phyloP scores from a whole-genome alignment of 768 basidiomycete genomes.

The Serendipita sp. region DNA sequence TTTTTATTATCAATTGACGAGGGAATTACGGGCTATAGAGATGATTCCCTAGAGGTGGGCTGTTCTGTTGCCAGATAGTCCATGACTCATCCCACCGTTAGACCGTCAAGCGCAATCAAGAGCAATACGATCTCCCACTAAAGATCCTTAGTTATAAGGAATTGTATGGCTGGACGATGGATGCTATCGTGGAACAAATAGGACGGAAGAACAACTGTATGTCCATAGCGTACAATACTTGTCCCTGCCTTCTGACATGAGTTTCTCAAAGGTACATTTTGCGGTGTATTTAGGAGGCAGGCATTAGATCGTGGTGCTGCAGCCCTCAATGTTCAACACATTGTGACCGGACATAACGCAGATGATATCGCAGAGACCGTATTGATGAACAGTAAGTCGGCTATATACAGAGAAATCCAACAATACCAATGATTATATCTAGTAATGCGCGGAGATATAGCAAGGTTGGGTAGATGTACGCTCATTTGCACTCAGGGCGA shows the following conservation, averaged over 20 bases:
- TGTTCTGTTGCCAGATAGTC: not conserved
- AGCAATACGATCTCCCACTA: conserved; percentile 86
- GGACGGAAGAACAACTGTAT: conserved; percentile 91
- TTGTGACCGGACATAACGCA: conserved; percentile 97
- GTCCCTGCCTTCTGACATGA: not conserved
- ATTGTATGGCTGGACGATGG: conserved; percentile 99
- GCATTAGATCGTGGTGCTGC: conserved; percentile 91
- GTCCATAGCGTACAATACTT: conserved; percentile 7
- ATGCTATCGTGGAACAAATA: conserved; percentile 81
- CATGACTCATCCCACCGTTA: conserved; percentile 19
- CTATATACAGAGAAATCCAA: not conserved
- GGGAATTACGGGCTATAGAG: conserved; percentile 94
- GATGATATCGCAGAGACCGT: conserved; percentile 99
- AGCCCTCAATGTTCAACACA: conserved; percentile 80
- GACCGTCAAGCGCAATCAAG: conserved; percentile 96
- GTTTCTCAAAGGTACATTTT: conserved; percentile 50
- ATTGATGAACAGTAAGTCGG: conserved; percentile 82
- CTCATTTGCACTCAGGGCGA: conserved; percentile 90
- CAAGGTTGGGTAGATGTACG: conserved; percentile 84
- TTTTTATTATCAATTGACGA: conserved; percentile 95
- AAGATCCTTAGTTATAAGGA: conserved; percentile 94
- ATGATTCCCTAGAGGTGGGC: conserved; percentile 83
- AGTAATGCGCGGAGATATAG: conserved; percentile 98
- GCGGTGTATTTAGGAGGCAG: conserved; percentile 92
- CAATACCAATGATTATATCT: not conserved